Evolutionary conservation across 805 yeast species (phyloP), one percentile per base, ranked within the genome.

Genomic region (Saturnispora galanensis): DNA sequence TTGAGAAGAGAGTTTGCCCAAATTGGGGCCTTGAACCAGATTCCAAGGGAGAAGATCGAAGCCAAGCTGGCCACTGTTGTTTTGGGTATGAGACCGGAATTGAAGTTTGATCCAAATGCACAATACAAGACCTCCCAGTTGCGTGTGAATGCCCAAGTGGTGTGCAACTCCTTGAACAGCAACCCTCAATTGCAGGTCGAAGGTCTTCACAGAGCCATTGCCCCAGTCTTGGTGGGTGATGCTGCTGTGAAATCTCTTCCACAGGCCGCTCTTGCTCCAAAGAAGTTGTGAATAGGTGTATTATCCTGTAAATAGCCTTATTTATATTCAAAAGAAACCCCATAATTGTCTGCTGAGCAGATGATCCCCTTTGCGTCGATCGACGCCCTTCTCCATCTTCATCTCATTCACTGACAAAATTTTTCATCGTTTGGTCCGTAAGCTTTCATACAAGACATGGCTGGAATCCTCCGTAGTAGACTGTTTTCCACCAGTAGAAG

Each of bases 131-230:
- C 62, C 10, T 51, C 52, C 16, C 56, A 54, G 31, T 38, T 49
- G 30, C 50, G 52, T 31, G 47, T 61, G 31, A 58, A 58, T 43
- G 63, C 64, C 5, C 57, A 56, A 33, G 65, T 53, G 13, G 62
- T 60, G 35, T 56, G 55, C 9, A 57, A 61, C 44, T 53, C 56
- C 3, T 47, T 61, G 43, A 61, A 60, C 44, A 48, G 54, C 21
- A 61, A 61, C 32, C 51, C 65, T 5, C 65, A 60, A 41, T 39
- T 60, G 29, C 56, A 61, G 38, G 64, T 60, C 13, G 61, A 53
- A 40, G 46, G 50, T 31, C 31, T 56, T 33, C 59, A 56, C 42
- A 31, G 33, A 7, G 11, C 42, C 1, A 45, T 60, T 44, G 51
- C 52, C 1, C 44, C 42, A 5, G 56, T 54, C 5, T 35, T 52